Evolutionary conservation across 176 grass and related monocot species (phyloP).

Genomic region (Microstegium vimineum): DNA sequence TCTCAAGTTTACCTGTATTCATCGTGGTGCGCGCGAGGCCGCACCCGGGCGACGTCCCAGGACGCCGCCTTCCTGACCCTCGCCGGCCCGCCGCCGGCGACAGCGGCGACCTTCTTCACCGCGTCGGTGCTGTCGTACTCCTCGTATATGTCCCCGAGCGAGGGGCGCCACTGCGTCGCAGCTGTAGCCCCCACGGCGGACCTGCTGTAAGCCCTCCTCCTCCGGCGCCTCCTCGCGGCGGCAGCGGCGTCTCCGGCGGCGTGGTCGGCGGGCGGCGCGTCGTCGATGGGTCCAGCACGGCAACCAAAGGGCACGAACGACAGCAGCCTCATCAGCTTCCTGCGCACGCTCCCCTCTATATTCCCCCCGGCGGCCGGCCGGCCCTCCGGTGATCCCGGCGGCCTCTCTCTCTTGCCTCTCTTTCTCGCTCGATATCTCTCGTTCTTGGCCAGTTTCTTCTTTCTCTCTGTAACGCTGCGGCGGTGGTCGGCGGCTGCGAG

Average conservation of each 20-base stretch:
- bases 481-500: background rate
- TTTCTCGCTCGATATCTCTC: background rate
- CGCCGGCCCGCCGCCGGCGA: background rate
- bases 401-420: background rate
- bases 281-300: slow-evolving; percentile 51
- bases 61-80: background rate
- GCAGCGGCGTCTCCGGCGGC: background rate
- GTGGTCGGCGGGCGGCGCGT: slow-evolving; percentile 33
- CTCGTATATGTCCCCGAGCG: slow-evolving; percentile 58
- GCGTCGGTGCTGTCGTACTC: slow-evolving; percentile 19
- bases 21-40: slow-evolving; percentile 21
- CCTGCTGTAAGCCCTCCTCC: slow-evolving; percentile 11
- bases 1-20: slow-evolving; percentile 42
- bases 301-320: slow-evolving; percentile 59
- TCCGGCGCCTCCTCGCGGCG: slow-evolving; percentile 11
- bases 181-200: background rate
- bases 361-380: background rate
- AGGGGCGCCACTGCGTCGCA: slow-evolving; percentile 27
- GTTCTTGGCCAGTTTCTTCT: background rate
- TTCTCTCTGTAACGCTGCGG: background rate
- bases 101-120: background rate
- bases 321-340: slow-evolving; percentile 63
- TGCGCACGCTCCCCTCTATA: slow-evolving; percentile 43
- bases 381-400: background rate
- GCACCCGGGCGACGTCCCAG: slow-evolving; percentile 26